A percentile compares a stretch with the other conserved stretches of the same genome.
Evolutionary conservation across 768 basidiomycete genomes (phyloP).

Genomic region (Trametes cubensis): DNA sequence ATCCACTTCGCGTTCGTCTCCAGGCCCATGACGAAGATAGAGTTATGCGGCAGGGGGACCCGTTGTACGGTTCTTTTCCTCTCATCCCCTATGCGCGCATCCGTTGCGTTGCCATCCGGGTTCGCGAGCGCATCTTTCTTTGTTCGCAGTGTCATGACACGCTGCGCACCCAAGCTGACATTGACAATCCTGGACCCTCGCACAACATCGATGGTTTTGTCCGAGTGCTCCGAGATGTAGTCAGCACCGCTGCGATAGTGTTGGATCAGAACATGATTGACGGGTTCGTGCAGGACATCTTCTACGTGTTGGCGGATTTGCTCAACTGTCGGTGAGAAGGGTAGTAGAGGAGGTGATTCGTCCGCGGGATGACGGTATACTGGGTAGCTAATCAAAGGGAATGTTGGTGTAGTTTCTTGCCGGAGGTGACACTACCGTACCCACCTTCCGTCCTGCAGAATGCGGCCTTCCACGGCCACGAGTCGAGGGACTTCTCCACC

Average conservation of each 20-base stretch:
- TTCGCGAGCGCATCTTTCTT: constrained; percentile 50
- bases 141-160: constrained; percentile 71
- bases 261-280: constrained; percentile 86
- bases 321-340: constrained; percentile 71
- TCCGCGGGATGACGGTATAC: constrained; percentile 85
- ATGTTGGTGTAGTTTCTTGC: constrained; percentile 16
- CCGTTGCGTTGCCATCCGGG: not conserved
- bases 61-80: constrained; percentile 46
- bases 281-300: constrained; percentile 57
- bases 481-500: constrained; percentile 74
- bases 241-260: constrained; percentile 78
- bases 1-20: constrained; percentile 75
- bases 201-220: constrained; percentile 84
- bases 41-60: constrained; percentile 77
- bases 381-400: constrained; percentile 53
- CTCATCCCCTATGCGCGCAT: not conserved
- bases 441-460: constrained; percentile 54
- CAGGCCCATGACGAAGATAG: constrained; percentile 79
- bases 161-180: constrained; percentile 77
- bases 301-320: constrained; percentile 67
- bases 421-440: constrained; percentile 10
- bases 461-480: constrained; percentile 62
- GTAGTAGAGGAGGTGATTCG: constrained; percentile 65
- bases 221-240: constrained; percentile 85
- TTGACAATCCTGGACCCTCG: constrained; percentile 77